A percentile compares a stretch with the other conserved stretches of the same genome.
Conservation (phyloP, 768 basidiomycete genomes). For the Boletus subparvulus region DNA sequence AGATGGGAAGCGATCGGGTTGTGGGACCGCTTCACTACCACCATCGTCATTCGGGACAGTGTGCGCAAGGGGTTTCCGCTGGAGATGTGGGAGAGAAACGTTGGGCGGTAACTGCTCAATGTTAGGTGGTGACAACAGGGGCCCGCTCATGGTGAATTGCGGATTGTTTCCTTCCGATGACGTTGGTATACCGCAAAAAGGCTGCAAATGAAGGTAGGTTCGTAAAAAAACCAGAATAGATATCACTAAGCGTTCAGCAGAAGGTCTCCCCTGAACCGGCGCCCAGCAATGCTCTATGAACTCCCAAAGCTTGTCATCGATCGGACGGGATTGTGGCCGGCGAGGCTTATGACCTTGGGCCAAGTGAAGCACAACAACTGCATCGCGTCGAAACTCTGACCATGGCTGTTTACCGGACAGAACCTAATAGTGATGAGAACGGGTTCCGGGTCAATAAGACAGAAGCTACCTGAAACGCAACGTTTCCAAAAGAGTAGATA, state of each 20-base stretch:
- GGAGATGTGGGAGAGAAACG: neutral
- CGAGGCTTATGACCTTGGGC: slow-evolving; percentile 4
- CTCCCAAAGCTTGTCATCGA: slow-evolving; percentile 7
- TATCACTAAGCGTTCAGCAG: neutral
- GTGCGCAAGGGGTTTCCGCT: neutral
- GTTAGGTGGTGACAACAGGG: neutral
- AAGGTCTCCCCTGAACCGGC: neutral
- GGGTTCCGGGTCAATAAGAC: neutral
- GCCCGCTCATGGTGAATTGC: neutral
- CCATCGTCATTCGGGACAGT: neutral
- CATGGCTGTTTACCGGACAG: slow-evolving; percentile 6
- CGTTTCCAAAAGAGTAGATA: slow-evolving; percentile 9
- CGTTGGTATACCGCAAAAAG: neutral
- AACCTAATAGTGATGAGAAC: neutral
- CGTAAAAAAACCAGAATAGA: neutral
- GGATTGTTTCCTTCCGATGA: neutral
- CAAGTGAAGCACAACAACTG: neutral
- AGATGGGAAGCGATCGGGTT: too few species aligned
- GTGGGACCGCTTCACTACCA: too few species aligned
- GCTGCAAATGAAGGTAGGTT: neutral
- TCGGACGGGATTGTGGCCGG: slow-evolving; percentile 1
- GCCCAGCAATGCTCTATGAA: slow-evolving; percentile 10
- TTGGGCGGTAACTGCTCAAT: too few species aligned
- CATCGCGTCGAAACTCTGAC: slow-evolving; percentile 3
- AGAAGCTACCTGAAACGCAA: slow-evolving; percentile 6